Evolutionary conservation across 2,329 filamentous ascomycete genomes (phyloP).

Genomic region (Ascochyta clinopodiicola): DNA sequence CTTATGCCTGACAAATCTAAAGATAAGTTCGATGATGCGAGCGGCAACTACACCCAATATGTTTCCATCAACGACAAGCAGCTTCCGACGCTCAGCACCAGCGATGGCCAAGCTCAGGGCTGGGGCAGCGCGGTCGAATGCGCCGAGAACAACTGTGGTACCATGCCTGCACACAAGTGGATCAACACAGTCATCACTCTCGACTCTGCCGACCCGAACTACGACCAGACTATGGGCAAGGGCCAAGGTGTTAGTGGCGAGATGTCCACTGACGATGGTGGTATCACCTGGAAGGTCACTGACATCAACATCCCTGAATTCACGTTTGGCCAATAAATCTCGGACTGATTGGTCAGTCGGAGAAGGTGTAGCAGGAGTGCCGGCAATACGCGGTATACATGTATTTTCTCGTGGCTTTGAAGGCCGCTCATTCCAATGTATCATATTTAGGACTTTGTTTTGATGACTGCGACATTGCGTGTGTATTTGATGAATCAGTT

Average conservation of each 20-base stretch:
- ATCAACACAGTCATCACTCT: conserved; percentile 50
- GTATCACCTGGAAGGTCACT: conserved; percentile 54
- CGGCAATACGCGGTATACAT: not conserved
- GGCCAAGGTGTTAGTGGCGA: conserved; percentile 51
- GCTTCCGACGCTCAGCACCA: conserved; percentile 56
- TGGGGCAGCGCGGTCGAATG: conserved; percentile 56
- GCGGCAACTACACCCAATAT: conserved; percentile 51
- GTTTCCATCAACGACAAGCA: conserved; percentile 47
- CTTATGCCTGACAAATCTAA: conserved; percentile 2
- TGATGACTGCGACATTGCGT: too few species aligned
- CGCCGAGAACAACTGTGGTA: conserved; percentile 50
- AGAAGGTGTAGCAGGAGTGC: not conserved
- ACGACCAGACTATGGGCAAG: conserved; percentile 49
- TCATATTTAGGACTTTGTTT: not conserved
- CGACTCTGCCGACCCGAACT: conserved; percentile 47
- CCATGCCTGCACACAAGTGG: conserved; percentile 51
- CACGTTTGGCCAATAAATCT: conserved; percentile 20
- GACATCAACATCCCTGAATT: conserved; percentile 42
- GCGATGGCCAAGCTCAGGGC: conserved; percentile 51
- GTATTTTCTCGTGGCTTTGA: not conserved
- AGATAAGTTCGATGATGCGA: conserved; percentile 51
- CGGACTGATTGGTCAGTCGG: not conserved
- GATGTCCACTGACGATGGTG: conserved; percentile 51
- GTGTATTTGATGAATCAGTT: too few species aligned
- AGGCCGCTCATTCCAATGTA: not conserved